Conservation (phyloP, 495 filamentous ascomycete genomes). For the Aeminium ludgeri region DNA sequence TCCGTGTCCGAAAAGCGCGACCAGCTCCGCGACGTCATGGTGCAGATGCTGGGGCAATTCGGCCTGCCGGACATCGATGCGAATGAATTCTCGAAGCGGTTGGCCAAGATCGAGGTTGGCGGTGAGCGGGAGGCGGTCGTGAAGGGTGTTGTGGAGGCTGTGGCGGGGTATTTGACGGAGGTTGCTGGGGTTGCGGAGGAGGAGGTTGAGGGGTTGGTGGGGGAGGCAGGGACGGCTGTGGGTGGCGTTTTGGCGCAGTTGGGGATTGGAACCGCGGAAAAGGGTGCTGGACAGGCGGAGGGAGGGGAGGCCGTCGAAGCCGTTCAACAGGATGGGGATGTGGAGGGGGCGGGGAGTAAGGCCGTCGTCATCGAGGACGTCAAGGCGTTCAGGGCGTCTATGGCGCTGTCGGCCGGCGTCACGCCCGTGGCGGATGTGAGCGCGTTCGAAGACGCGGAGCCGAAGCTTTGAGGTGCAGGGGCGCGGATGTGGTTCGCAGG, state of each 20-base stretch:
- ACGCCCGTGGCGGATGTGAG: slow-evolving; percentile 54
- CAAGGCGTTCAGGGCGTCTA: slow-evolving; percentile 53
- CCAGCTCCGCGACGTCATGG: slow-evolving; percentile 33
- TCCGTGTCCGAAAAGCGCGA: slow-evolving; percentile 36
- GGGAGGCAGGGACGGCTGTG: slow-evolving; percentile 31
- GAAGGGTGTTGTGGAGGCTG: slow-evolving; percentile 29
- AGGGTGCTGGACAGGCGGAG: slow-evolving; percentile 13
- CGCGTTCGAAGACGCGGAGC: slow-evolving; percentile 65
- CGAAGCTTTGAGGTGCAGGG: slow-evolving; percentile 63
- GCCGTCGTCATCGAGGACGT: slow-evolving; percentile 52
- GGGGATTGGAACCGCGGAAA: slow-evolving; percentile 17
- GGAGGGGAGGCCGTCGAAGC: slow-evolving; percentile 31
- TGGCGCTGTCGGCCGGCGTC: slow-evolving; percentile 52
- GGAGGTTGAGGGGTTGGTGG: slow-evolving; percentile 28
- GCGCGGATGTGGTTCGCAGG: no score
- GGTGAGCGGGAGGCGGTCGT: slow-evolving; percentile 24
- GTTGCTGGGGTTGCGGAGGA: slow-evolving; percentile 31
- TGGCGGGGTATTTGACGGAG: slow-evolving; percentile 34
- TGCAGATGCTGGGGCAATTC: slow-evolving; percentile 34
- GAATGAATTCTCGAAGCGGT: slow-evolving; percentile 27
- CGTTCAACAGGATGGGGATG: no score
- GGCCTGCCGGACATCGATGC: slow-evolving; percentile 30
- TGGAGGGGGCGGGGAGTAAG: slow-evolving; percentile 15
- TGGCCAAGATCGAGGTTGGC: slow-evolving; percentile 33
- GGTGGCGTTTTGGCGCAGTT: slow-evolving; percentile 22